These are phyloP conservation scores for Paraglomus brasilianum DNA, from an alignment of 192 early-diverging fungal genomes.

Conservation along the genomic window DNA sequence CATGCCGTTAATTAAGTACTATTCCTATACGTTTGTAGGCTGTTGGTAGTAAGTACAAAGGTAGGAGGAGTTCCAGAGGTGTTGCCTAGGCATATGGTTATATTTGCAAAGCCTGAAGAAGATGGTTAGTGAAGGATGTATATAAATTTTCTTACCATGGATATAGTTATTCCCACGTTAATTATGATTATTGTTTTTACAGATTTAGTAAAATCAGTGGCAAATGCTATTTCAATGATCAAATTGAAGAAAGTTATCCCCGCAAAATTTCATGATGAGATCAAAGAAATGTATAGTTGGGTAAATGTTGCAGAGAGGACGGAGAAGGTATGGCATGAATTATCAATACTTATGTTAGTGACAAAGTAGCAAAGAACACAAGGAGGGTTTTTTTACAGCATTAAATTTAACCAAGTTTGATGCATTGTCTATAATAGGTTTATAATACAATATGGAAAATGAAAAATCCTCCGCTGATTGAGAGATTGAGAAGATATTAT, in stretches of 20 bases:
- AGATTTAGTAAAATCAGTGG: conserved; percentile 71
- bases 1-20: conserved; percentile 2
- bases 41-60: conserved; percentile 92
- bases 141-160: neutral
- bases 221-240: conserved; percentile 70
- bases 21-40: conserved; percentile 38
- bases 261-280: conserved; percentile 71
- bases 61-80: conserved; percentile 98
- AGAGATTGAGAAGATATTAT: conserved; percentile 77
- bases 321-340: conserved; percentile 57
- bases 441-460: conserved; percentile 72
- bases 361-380: too few relatives aligned
- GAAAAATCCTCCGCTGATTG: conserved; percentile 69
- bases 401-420: neutral
- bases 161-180: conserved; percentile 11
- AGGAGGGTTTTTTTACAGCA: neutral
- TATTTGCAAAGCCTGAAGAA: conserved; percentile 84
- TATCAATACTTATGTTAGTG: too few relatives aligned
- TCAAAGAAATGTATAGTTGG: conserved; percentile 97
- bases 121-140: conserved; percentile 55
- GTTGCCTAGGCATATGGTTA: conserved; percentile 87
- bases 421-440: conserved; percentile 45
- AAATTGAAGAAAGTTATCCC: conserved; percentile 63
- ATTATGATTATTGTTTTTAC: neutral
- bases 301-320: conserved; percentile 92